Conservation (phyloP, 345 rosid species). For the Citrus glauca region DNA sequence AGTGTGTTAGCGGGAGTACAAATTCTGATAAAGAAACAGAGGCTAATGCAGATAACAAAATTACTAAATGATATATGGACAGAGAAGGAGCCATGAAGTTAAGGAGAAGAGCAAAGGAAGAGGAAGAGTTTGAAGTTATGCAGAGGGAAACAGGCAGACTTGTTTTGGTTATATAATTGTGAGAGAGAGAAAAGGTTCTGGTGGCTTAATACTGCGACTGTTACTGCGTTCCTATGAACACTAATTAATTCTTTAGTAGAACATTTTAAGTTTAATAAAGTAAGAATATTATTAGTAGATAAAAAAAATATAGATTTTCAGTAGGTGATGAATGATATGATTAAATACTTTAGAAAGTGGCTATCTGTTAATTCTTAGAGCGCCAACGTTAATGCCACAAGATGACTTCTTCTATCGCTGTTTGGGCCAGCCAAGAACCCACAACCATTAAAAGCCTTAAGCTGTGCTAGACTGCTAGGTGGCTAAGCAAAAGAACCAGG, state of each 20-base stretch:
- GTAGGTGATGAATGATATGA: neutral
- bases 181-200: neutral
- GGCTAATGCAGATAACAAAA: slow-evolving; percentile 19
- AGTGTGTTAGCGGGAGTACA: slow-evolving; percentile 57
- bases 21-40: slow-evolving; percentile 24
- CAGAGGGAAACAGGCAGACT: neutral
- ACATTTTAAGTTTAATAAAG: too few species aligned
- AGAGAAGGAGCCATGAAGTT: slow-evolving; percentile 32
- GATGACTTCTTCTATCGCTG: neutral
- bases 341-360: neutral
- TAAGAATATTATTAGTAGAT: too few species aligned
- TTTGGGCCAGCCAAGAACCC: neutral
- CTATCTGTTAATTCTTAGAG: neutral
- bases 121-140: neutral
- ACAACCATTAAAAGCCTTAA: neutral
- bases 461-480: neutral
- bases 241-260: too few species aligned
- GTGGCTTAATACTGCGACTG: neutral
- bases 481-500: neutral
- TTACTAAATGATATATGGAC: slow-evolving; percentile 27
- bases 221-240: neutral
- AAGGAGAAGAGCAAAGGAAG: neutral
- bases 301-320: too few species aligned
- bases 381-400: neutral
- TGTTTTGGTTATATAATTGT: slow-evolving; percentile 13